A percentile compares a stretch with the other conserved stretches of the same genome.
phyloP scores from a whole-genome alignment of 441 rosid species.

The Isatis lusitanica region DNA sequence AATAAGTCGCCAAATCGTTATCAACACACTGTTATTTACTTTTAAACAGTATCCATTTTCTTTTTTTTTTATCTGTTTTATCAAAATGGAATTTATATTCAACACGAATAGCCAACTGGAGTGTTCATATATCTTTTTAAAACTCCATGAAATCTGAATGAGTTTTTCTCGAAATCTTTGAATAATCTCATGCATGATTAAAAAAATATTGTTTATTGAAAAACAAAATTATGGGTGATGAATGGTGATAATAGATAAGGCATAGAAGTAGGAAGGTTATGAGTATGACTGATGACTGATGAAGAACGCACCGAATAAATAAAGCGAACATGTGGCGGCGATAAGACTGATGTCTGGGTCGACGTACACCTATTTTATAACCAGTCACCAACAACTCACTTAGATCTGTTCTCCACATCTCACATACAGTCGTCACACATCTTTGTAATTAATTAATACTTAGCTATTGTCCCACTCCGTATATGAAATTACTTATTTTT shows the following conservation, averaged over 20 bases:
- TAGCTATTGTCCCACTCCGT: background rate
- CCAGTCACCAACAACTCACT: background rate
- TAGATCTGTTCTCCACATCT: background rate
- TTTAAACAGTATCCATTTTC: background rate
- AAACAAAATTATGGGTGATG: background rate
- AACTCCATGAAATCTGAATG: background rate
- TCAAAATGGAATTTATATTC: background rate
- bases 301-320: background rate
- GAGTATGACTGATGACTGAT: background rate
- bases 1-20: background rate
- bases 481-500: background rate
- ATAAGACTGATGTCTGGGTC: background rate
- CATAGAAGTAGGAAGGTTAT: background rate
- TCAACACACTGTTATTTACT: background rate
- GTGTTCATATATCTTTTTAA: too few relatives aligned
- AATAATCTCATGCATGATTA: background rate
- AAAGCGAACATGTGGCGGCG: background rate
- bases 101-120: background rate
- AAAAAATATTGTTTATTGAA: background rate
- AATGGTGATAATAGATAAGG: constrained; percentile 1
- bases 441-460: too few relatives aligned
- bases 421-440: background rate
- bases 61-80: background rate
- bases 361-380: background rate
- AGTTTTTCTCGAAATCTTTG: background rate